phyloP scores from a whole-genome alignment of 2,329 filamentous ascomycete species.

The Botrytis fabae region DNA sequence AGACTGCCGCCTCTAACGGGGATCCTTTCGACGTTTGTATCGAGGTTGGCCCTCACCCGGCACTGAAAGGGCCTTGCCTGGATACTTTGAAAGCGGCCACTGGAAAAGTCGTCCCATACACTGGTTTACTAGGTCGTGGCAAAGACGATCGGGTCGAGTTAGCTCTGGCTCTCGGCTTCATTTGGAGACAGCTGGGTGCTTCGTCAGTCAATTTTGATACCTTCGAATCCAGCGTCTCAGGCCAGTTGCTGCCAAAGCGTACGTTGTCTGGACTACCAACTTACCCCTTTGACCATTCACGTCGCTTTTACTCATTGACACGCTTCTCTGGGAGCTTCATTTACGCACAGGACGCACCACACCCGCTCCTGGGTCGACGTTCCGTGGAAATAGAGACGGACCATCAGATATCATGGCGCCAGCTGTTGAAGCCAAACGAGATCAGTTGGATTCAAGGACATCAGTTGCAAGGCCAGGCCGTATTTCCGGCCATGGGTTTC shows the following conservation, averaged over 20 bases:
- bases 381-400: no score
- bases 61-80: constrained; percentile 29
- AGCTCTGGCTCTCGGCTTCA: constrained; percentile 26
- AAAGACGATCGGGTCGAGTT: no score
- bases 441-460: no score
- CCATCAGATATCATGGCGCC: no score
- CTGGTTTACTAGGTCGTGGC: no score
- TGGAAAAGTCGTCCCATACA: no score
- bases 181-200: background rate
- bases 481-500: no score
- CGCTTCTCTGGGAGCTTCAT: no score
- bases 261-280: constrained; percentile 15
- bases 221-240: background rate
- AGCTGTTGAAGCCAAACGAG: no score
- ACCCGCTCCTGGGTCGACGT: no score
- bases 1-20: constrained; percentile 15
- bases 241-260: background rate
- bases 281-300: constrained; percentile 30
- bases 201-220: background rate
- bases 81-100: no score
- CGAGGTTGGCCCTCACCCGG: constrained; percentile 35
- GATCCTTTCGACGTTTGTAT: constrained; percentile 25
- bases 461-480: no score
- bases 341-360: background rate
- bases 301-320: background rate